Conservation (phyloP, 352 stramenopile species). For the Thalassiosira mediterranea region DNA sequence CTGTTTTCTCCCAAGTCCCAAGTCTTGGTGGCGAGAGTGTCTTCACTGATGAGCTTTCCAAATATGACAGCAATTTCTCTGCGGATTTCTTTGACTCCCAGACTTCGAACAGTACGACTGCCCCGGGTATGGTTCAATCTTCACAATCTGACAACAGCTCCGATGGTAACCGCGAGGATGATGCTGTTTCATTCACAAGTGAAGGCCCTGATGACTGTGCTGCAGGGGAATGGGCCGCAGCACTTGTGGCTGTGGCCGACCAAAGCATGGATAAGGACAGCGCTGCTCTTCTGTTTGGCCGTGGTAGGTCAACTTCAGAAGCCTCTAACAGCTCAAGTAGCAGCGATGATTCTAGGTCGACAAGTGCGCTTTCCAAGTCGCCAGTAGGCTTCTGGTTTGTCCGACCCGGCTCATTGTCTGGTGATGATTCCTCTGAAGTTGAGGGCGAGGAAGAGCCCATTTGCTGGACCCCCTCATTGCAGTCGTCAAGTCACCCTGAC, state of each 20-base stretch:
- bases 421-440: slow-evolving; percentile 21
- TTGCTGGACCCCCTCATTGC: slow-evolving; percentile 11
- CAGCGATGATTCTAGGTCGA: slow-evolving; percentile 16
- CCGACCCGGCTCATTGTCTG: slow-evolving; percentile 54
- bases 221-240: slow-evolving; percentile 72
- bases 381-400: slow-evolving; percentile 74
- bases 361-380: slow-evolving; percentile 47
- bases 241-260: slow-evolving; percentile 56
- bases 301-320: slow-evolving; percentile 40
- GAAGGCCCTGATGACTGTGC: slow-evolving; percentile 63
- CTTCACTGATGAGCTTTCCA: slow-evolving; percentile 51
- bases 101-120: slow-evolving; percentile 15
- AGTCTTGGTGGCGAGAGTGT: slow-evolving; percentile 39
- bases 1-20: slow-evolving; percentile 33
- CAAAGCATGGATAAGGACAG: slow-evolving; percentile 46
- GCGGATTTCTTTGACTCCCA: slow-evolving; percentile 1
- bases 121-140: slow-evolving; percentile 63
- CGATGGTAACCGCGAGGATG: slow-evolving; percentile 61
- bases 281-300: slow-evolving; percentile 12
- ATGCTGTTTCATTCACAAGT: slow-evolving; percentile 30
- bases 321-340: slow-evolving; percentile 19
- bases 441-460: slow-evolving; percentile 36
- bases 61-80: slow-evolving; percentile 10
- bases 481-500: too few species aligned
- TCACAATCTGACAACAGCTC: slow-evolving; percentile 69